Conservation (phyloP, 192 early-diverging fungal species). For the Linnemannia exigua region DNA sequence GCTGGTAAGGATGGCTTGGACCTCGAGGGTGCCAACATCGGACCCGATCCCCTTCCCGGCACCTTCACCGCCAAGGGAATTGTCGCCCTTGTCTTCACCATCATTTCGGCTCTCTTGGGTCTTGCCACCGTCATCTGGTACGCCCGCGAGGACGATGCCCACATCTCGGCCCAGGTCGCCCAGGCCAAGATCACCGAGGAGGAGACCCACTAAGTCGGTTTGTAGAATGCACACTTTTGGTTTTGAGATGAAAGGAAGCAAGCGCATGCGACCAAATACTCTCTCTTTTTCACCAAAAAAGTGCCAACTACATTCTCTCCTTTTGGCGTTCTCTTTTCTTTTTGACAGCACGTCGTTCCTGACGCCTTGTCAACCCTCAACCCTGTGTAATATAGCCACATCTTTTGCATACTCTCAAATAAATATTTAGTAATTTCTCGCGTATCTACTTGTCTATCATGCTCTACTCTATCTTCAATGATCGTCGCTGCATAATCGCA, state of each 20-base stretch:
- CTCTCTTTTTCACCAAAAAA: background rate
- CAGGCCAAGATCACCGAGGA: constrained; percentile 43
- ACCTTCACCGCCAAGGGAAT: constrained; percentile 78
- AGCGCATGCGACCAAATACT: constrained; percentile 39
- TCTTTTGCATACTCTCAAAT: constrained; percentile 9
- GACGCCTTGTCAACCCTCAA: background rate
- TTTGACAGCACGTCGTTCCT: constrained; percentile 8
- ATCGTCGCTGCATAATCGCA: too few species aligned
- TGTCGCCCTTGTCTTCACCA: constrained; percentile 78
- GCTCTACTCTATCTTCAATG: background rate
- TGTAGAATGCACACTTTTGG: background rate
- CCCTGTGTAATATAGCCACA: constrained; percentile 40
- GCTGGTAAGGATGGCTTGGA: constrained; percentile 78
- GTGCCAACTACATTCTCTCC: background rate
- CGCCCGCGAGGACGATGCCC: constrained; percentile 58
- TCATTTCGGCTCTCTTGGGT: constrained; percentile 81
- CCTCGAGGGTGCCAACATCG: constrained; percentile 68
- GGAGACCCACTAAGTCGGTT: constrained; percentile 32
- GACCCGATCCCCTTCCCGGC: constrained; percentile 66
- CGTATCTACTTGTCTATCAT: background rate
- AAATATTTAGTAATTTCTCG: constrained; percentile 4
- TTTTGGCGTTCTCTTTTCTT: background rate
- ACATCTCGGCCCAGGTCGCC: constrained; percentile 34
- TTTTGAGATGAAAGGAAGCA: constrained; percentile 27
- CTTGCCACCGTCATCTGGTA: constrained; percentile 85